Evolutionary conservation across 331 rosid genomes (phyloP).

Genomic region (Quercus lobata): DNA sequence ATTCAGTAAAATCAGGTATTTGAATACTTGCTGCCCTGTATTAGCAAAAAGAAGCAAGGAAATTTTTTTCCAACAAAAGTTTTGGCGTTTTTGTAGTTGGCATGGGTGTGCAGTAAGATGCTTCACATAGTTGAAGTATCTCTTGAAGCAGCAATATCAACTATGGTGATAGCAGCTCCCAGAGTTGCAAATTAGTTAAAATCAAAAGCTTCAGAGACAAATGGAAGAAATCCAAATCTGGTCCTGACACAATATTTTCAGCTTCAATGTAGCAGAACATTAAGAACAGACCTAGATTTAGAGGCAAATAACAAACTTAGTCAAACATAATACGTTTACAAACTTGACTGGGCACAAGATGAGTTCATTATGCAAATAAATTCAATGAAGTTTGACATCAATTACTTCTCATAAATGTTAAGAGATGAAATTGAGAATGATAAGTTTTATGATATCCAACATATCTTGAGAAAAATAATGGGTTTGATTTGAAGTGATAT

Average conservation of each 20-base stretch:
- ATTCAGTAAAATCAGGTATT: background rate
- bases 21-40: background rate
- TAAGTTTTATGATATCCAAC: background rate
- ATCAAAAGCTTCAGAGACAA: background rate
- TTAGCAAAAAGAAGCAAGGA: background rate
- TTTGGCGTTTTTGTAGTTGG: background rate
- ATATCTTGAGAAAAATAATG: too few species aligned
- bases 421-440: background rate
- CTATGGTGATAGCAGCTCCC: background rate
- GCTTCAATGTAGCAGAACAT: background rate
- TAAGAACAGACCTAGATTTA: background rate
- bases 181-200: background rate
- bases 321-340: too few species aligned
- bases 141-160: background rate
- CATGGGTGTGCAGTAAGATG: background rate
- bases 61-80: background rate
- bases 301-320: too few species aligned
- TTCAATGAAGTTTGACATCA: background rate
- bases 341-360: too few species aligned
- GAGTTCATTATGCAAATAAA: background rate
- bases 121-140: background rate
- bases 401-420: background rate
- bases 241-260: background rate
- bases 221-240: conserved; percentile 5
- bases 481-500: too few species aligned